Base-by-base conservation (phyloP, 2,329 filamentous ascomycete species). In the Verticillium tricorpus region DNA sequence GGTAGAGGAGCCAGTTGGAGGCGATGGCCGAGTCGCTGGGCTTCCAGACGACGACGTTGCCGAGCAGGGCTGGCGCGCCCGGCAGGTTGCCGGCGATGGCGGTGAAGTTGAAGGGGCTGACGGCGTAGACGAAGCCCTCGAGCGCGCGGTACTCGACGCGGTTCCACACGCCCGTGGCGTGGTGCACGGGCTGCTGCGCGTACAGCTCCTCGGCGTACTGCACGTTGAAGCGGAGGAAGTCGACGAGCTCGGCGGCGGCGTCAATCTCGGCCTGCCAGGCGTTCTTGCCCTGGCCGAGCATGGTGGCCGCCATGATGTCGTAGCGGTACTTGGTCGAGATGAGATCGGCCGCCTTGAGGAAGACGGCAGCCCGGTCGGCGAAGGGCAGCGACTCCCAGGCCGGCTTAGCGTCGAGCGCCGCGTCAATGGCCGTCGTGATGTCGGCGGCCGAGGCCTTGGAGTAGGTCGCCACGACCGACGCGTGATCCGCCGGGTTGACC, bases 241-340 rank as follows among this genome's bases (percentile, higher is more conserved):
- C 94, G 69, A 87, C 89, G 69, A 96, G 79, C 82, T 99, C 95
- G 9, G 94, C 94, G 19, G 94, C 94, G 45, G 93, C 85, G 76
- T 98, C 94, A 66, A 98, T 98, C 83, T 99, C 94, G n/a, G 95
- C 94, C 78, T 99, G 94, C 93, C 93, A 98, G 57, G 92, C 92
- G 75, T 97, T 98, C 86, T 98, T 98, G 71, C 95, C 94, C 78
- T 99, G 94, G 64, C 94, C 95, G 35, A 97, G 82, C 87, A 98
- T 97, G 15, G 95, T 97, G 55, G 92, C 87, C 8, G 95, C 94
- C 91, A 98, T 96, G 69, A 99, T 86, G 61, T 97, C 92, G 78
- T 97, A 97, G 73, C 95, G 87, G 79, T 99, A 98, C 80, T 98
- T 98, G 66, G 86, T 90, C 60, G 90, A 82, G 68, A 99, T 87